A percentile compares a stretch with the other conserved stretches of the same genome.
Evolutionary conservation across 768 basidiomycete species (phyloP).

Genomic region (Rubroboletus pulcherrimus): DNA sequence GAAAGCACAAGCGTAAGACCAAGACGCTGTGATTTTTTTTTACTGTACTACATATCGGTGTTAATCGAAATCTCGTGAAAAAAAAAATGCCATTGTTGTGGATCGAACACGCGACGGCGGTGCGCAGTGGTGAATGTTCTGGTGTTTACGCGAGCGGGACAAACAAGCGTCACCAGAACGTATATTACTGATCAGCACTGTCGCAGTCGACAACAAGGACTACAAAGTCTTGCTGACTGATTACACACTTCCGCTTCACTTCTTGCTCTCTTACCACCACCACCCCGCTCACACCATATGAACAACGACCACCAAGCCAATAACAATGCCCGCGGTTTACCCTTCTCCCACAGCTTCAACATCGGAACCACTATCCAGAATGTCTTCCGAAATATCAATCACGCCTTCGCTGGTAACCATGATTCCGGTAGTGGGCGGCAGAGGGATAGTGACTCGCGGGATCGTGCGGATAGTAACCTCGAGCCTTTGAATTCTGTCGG

Average conservation of each 20-base stretch:
- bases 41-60: neutral
- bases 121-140: conserved; percentile 26
- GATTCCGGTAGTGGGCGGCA: conserved; percentile 1
- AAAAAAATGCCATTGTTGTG: neutral
- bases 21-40: conserved; percentile 30
- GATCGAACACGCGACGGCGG: conserved; percentile 13
- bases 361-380: conserved; percentile 28
- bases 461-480: neutral
- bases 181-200: neutral
- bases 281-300: conserved; percentile 10
- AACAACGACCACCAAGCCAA: conserved; percentile 14
- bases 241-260: conserved; percentile 6
- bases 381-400: conserved; percentile 31
- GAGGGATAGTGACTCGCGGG: neutral
- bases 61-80: neutral
- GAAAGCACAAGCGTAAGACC: conserved; percentile 28
- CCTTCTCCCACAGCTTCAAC: conserved; percentile 19
- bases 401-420: conserved; percentile 22
- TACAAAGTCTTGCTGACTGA: neutral
- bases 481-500: conserved; percentile 2
- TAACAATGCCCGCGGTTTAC: conserved; percentile 2
- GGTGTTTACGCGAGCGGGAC: conserved; percentile 26
- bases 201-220: neutral
- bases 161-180: conserved; percentile 18
- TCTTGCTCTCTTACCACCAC: conserved; percentile 22